phyloP scores from a whole-genome alignment of 1,139 yeast genomes.

The Nakaseomyces sp. region DNA sequence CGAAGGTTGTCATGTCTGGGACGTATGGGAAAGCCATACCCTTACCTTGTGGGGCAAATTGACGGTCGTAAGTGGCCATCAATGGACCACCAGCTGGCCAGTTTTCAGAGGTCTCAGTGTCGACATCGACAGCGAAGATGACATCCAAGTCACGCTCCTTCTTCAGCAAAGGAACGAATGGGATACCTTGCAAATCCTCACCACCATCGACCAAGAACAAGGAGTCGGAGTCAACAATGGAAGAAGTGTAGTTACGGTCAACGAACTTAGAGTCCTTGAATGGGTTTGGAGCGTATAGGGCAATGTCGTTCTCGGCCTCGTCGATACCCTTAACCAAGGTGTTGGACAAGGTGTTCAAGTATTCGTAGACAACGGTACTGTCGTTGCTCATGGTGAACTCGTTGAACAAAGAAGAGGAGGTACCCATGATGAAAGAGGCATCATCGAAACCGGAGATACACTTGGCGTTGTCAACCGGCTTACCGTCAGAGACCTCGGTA shows the following conservation, averaged over 20 bases:
- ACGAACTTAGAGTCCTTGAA: constrained; percentile 38
- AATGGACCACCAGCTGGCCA: constrained; percentile 81
- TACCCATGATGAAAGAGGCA: constrained; percentile 67
- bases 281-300: constrained; percentile 70
- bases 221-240: constrained; percentile 37
- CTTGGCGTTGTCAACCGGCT: constrained; percentile 32
- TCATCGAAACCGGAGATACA: constrained; percentile 70
- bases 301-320: constrained; percentile 52
- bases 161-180: constrained; percentile 68
- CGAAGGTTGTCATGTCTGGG: constrained; percentile 63
- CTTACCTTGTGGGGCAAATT: constrained; percentile 50
- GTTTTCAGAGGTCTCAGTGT: constrained; percentile 59
- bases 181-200: constrained; percentile 72
- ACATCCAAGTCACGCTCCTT: constrained; percentile 65
- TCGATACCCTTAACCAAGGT: constrained; percentile 41
- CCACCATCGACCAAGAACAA: constrained; percentile 83
- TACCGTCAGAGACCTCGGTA: constrained; percentile 52
- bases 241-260: constrained; percentile 26
- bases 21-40: constrained; percentile 69
- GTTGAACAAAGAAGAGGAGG: constrained; percentile 73
- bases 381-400: constrained; percentile 55
- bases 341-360: constrained; percentile 40
- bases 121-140: constrained; percentile 74
- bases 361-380: constrained; percentile 42
- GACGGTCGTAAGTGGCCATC: constrained; percentile 58